Conservation (phyloP, 768 basidiomycete genomes). For the Collybia mongolica region DNA sequence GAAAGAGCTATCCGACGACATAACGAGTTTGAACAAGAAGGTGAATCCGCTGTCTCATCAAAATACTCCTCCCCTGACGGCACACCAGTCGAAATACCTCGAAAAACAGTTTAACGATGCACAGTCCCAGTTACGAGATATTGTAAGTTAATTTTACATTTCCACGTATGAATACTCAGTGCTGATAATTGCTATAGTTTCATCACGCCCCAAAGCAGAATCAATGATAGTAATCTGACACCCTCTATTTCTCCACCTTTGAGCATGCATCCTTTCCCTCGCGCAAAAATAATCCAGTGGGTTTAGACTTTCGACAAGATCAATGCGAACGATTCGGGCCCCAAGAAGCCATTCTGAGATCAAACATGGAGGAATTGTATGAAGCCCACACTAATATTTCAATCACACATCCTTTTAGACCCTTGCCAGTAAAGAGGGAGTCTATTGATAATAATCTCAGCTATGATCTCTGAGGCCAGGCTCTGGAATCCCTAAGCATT, state of each 20-base stretch:
- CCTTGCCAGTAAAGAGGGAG: too few relatives aligned
- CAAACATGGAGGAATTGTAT: too few relatives aligned
- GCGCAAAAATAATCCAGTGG: too few relatives aligned
- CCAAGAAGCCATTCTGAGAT: too few relatives aligned
- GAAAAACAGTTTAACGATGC: constrained; percentile 95
- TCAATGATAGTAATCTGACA: constrained; percentile 11
- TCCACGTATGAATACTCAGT: neutral
- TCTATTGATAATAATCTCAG: too few relatives aligned
- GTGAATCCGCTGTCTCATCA: constrained; percentile 30
- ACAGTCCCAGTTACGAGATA: constrained; percentile 81
- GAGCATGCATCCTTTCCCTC: neutral
- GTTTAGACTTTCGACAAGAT: too few relatives aligned
- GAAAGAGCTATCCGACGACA: constrained; percentile 83
- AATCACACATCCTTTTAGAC: too few relatives aligned
- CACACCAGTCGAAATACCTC: constrained; percentile 74
- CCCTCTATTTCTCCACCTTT: neutral
- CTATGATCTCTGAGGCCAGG: too few relatives aligned
- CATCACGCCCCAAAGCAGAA: constrained; percentile 49
- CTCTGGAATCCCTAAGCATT: too few relatives aligned
- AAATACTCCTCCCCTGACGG: neutral
- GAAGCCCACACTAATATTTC: too few relatives aligned
- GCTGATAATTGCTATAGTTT: constrained; percentile 37
- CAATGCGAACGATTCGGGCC: too few relatives aligned
- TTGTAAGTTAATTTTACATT: constrained; percentile 46
- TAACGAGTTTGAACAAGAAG: constrained; percentile 83